Percentiles rank a stretch among this genome's conserved stretches.
Conservation (phyloP, 2,329 filamentous ascomycete genomes). For the Trichothecium sympodiale region DNA sequence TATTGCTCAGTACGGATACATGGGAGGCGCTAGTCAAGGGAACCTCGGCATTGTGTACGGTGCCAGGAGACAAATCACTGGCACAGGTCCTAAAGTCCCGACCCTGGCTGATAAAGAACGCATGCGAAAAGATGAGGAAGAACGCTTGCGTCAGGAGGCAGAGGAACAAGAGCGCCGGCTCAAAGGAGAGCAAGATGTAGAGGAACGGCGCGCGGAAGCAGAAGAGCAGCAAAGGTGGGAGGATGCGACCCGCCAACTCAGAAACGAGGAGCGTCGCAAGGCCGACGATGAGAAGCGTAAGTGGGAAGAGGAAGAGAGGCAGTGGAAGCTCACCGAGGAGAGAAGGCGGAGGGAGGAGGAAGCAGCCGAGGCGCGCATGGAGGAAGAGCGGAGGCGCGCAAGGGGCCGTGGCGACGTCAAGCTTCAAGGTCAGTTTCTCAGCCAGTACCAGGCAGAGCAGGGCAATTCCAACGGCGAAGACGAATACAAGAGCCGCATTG, state of each 20-base stretch:
- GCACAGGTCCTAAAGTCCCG: constrained; percentile 65
- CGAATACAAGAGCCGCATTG: constrained; percentile 55
- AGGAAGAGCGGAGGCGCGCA: constrained; percentile 53
- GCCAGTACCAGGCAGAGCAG: constrained; percentile 70
- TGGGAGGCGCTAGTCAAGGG: constrained; percentile 92
- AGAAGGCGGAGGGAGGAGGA: constrained; percentile 60
- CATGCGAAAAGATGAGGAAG: constrained; percentile 45
- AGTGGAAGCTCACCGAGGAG: constrained; percentile 70
- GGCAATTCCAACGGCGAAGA: constrained; percentile 23
- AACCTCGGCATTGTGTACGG: constrained; percentile 93
- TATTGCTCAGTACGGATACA: constrained; percentile 95
- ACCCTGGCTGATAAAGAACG: constrained; percentile 79
- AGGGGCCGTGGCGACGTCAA: constrained; percentile 54
- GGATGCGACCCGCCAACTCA: constrained; percentile 47
- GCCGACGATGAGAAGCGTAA: constrained; percentile 58
- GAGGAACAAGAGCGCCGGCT: constrained; percentile 37
- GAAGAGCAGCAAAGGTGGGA: constrained; percentile 60
- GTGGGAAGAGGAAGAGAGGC: constrained; percentile 67
- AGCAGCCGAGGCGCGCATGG: constrained; percentile 56
- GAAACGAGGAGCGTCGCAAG: constrained; percentile 48
- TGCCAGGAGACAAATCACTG: constrained; percentile 84
- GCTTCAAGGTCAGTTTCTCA: constrained; percentile 73
- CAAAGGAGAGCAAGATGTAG: constrained; percentile 35
- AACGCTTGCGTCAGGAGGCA: constrained; percentile 45
- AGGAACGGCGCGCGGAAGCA: constrained; percentile 49